Evolutionary conservation across 495 filamentous ascomycete genomes (phyloP).

Genomic region (Neurospora sp.): DNA sequence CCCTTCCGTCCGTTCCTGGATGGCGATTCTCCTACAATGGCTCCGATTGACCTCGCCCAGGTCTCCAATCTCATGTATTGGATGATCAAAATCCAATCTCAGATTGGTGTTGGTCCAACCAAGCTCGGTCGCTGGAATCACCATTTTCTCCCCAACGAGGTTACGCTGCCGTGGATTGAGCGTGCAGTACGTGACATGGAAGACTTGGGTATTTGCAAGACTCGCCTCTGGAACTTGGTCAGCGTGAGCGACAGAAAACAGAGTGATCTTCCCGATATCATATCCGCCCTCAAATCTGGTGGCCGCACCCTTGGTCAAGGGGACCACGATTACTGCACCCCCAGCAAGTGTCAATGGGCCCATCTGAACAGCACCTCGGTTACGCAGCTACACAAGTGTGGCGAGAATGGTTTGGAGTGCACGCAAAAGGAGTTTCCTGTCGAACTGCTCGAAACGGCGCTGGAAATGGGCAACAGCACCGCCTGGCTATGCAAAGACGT

Average conservation of each 20-base stretch:
- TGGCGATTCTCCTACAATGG: not conserved
- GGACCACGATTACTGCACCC: not conserved
- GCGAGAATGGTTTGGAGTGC: not conserved
- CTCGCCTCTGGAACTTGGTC: not conserved
- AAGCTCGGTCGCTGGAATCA: not conserved
- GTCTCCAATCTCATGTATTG: not conserved
- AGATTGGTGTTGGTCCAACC: not conserved
- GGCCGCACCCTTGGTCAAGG: not conserved
- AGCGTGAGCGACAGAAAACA: not conserved
- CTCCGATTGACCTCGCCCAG: not conserved
- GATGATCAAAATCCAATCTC: constrained; percentile 1
- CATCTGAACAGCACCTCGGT: not conserved
- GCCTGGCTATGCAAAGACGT: not conserved
- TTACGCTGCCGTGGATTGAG: not conserved
- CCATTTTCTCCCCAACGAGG: not conserved
- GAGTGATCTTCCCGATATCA: not conserved
- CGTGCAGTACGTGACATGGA: not conserved
- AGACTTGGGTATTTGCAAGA: not conserved
- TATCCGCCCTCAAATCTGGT: not conserved
- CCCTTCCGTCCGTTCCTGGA: not conserved
- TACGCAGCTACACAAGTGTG: not conserved
- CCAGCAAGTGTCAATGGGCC: not conserved
- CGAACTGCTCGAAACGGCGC: not conserved
- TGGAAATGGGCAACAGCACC: not conserved
- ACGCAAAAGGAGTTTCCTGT: not conserved